Percentiles rank a stretch among this genome's conserved stretches.
phyloP scores from a whole-genome alignment of 345 rosid genomes.

The Rubroshorea leprosula region DNA sequence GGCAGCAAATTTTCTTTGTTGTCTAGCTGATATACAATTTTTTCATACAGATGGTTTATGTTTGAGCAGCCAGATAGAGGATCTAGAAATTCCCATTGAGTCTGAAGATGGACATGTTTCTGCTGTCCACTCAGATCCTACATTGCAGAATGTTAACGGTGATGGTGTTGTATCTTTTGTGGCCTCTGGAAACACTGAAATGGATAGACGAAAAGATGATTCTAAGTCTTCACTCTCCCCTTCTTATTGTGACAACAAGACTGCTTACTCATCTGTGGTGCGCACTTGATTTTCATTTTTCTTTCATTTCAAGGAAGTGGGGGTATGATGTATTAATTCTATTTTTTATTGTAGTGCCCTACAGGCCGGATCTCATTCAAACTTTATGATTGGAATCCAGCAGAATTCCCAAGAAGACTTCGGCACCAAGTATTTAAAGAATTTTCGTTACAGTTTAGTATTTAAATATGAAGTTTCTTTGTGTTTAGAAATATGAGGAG shows the following conservation, averaged over 20 bases:
- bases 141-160: constrained; percentile 41
- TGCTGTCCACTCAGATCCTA: constrained; percentile 36
- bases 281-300: constrained; percentile 26
- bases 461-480: constrained; percentile 20
- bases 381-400: constrained; percentile 99
- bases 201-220: constrained; percentile 48
- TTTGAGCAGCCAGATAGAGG: constrained; percentile 40
- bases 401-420: constrained; percentile 97
- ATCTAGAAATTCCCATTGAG: constrained; percentile 53
- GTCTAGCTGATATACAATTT: not conserved
- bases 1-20: not conserved
- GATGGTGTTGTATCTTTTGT: constrained; percentile 48
- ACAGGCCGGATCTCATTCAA: constrained; percentile 96
- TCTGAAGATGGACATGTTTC: constrained; percentile 54
- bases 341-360: constrained; percentile 62
- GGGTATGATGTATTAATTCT: constrained; percentile 18
- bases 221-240: constrained; percentile 52
- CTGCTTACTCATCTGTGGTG: constrained; percentile 74
- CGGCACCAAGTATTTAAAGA: constrained; percentile 92
- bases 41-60: constrained; percentile 39
- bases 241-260: constrained; percentile 53
- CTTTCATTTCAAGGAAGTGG: constrained; percentile 1
- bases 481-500: constrained; percentile 18
- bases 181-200: constrained; percentile 49
- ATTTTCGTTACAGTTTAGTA: constrained; percentile 62